Evolutionary conservation across 495 filamentous ascomycete species (phyloP).

Genomic region (Aspergillus saccharolyticus): DNA sequence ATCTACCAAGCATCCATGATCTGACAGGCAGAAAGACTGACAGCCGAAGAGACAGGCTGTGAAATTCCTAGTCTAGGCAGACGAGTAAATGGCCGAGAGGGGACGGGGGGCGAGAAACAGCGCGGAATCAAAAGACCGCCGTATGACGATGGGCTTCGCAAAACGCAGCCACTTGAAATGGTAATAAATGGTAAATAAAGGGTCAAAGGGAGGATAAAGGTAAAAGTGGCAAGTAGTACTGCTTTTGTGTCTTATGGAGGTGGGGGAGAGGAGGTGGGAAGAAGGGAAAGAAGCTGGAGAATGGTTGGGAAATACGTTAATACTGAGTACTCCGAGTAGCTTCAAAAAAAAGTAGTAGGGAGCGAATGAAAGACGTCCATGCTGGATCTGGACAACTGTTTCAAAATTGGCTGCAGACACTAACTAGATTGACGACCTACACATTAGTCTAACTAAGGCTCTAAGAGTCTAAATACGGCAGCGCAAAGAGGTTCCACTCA

Average conservation of each 20-base stretch:
- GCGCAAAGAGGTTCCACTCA: constrained; percentile 1
- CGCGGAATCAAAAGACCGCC: not conserved
- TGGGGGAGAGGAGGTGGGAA: not conserved
- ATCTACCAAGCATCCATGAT: constrained; percentile 1
- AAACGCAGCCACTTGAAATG: not conserved
- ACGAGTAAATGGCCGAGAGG: not conserved
- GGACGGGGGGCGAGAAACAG: not conserved
- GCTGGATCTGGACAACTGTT: constrained; percentile 2
- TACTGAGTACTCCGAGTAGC: too few relatives aligned
- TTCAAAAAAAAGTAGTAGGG: not conserved
- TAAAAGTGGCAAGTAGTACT: not conserved
- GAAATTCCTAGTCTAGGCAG: not conserved
- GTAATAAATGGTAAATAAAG: too few relatives aligned
- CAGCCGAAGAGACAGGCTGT: not conserved
- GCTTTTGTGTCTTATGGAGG: not conserved
- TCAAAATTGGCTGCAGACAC: constrained; percentile 7
- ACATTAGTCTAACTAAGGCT: too few relatives aligned
- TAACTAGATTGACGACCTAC: not conserved
- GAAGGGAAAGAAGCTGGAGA: not conserved
- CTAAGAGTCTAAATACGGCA: too few relatives aligned
- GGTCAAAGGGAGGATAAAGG: not conserved
- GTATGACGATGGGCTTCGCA: not conserved
- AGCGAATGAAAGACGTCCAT: not conserved
- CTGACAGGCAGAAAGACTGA: not conserved
- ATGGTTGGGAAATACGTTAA: not conserved